These are phyloP conservation scores for Ophiosphaerella narmari DNA, from an alignment of 2,329 filamentous ascomycete genomes.

Conservation along the genomic window DNA sequence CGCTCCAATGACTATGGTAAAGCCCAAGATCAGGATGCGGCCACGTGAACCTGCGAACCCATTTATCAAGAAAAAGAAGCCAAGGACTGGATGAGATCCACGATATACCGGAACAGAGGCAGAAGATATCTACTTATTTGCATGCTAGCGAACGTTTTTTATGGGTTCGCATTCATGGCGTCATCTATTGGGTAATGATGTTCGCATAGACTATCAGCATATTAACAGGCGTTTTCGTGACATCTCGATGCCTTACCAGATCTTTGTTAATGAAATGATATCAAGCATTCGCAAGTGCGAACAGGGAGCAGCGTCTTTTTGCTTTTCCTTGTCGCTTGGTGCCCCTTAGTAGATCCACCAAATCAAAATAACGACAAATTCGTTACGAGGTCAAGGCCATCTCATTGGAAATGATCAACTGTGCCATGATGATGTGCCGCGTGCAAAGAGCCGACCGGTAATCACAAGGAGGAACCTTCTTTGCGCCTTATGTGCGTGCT, in stretches of 20 bases:
- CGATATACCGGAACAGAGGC: neutral
- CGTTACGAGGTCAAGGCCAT: slow-evolving; percentile 14
- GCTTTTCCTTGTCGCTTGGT: slow-evolving; percentile 8
- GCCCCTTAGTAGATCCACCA: neutral
- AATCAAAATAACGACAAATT: slow-evolving; percentile 5
- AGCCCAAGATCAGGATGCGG: slow-evolving; percentile 38
- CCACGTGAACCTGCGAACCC: slow-evolving; percentile 32
- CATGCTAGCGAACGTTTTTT: slow-evolving; percentile 1
- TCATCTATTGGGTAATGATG: neutral
- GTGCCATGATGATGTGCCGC: slow-evolving; percentile 8
- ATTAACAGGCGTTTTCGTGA: neutral
- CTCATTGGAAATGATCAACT: slow-evolving; percentile 19
- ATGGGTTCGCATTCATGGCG: neutral
- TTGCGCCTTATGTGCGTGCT: neutral
- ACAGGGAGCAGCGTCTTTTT: neutral
- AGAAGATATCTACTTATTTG: slow-evolving; percentile 4
- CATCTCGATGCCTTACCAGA: neutral
- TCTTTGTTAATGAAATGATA: neutral
- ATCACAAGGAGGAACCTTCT: neutral
- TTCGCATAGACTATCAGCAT: neutral
- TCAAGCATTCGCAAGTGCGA: neutral
- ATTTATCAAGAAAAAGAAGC: slow-evolving; percentile 38
- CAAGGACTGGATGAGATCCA: slow-evolving; percentile 23
- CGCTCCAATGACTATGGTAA: slow-evolving; percentile 29
- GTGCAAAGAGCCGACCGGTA: neutral